Base-by-base conservation (phyloP, 129 eudicot species). In the Centella asiatica region DNA sequence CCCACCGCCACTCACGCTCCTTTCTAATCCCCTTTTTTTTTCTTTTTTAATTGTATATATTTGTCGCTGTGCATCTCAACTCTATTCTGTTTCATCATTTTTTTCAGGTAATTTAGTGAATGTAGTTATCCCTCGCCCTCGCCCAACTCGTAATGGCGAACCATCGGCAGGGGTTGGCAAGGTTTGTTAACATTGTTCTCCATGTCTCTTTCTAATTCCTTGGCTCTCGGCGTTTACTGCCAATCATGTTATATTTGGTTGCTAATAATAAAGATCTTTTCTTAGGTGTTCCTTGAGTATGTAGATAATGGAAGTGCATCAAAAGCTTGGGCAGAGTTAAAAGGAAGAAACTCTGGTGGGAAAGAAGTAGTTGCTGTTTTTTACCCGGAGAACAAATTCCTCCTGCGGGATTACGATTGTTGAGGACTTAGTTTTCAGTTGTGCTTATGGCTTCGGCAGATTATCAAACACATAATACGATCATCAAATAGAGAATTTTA, bases 341-440 rank as follows among this genome's bases (percentile, higher is more conserved):
- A 92, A 34, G 99, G 99, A 56, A 82, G 99, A 69, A 92, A 87
- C 60, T 92, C 87, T 58, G 96, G 86, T 14, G 96, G 96, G 40
- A 92, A 87, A 57, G 84, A 82, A 74, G 99, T 92, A 6, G 84
- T 85, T 69, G 99, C 95, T 4, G 81, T 71, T 10, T 92, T 69
- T 70, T 92, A 92, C 47, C 81, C 90, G 0, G 99, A 92, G 74
- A 52, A 80, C 60, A 82, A 84, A 78, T 92, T 80, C 58, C 70
- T 66, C 8, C 83, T 82, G 60, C 88, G 76, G 44, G 90, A 82
- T 25, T 92, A 87, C 61, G 87, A 81, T 36, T 95, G 81, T 56
- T 90, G 19, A 22, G 3, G n/a, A n/a, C n/a, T n/a, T n/a, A n/a
- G 27, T 15, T 19, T 29, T 33, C 7, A n/a, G 26, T 33, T 33